A percentile compares a stretch with the other conserved stretches of the same genome.
These are phyloP conservation scores for Penicillium vulpinum DNA, from an alignment of 2,329 filamentous ascomycete species.

Conservation along the genomic window DNA sequence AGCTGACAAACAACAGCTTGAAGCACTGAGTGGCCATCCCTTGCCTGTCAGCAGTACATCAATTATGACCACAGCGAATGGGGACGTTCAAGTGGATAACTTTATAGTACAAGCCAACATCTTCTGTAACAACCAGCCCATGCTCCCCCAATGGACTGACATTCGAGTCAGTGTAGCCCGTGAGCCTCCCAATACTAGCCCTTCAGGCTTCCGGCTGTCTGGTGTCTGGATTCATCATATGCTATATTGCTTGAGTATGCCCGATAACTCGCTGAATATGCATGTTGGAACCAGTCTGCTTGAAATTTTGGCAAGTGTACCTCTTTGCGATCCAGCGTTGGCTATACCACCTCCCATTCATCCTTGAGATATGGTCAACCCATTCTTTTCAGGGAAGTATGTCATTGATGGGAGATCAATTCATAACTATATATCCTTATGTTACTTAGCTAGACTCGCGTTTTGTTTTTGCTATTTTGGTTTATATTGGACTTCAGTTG, in stretches of 20 bases:
- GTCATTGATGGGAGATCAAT: not conserved
- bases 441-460: not conserved
- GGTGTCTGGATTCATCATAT: not conserved
- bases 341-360: not conserved
- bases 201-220: not conserved
- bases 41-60: not conserved
- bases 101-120: not conserved
- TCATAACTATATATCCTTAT: not conserved
- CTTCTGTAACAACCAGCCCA: not conserved
- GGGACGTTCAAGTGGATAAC: not conserved
- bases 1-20: rapidly evolving
- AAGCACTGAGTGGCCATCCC: not conserved
- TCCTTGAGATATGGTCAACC: not conserved
- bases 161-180: not conserved
- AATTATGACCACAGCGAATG: not conserved
- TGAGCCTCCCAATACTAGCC: too few relatives aligned
- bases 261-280: not conserved
- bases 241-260: not conserved
- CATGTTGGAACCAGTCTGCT: not conserved
- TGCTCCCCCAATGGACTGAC: not conserved
- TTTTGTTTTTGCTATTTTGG: too few relatives aligned
- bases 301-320: not conserved
- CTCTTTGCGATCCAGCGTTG: not conserved
- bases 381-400: not conserved
- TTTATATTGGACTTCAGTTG: not conserved